phyloP scores from a whole-genome alignment of 257 asterid genomes.

The Thymus quinquecostatus region DNA sequence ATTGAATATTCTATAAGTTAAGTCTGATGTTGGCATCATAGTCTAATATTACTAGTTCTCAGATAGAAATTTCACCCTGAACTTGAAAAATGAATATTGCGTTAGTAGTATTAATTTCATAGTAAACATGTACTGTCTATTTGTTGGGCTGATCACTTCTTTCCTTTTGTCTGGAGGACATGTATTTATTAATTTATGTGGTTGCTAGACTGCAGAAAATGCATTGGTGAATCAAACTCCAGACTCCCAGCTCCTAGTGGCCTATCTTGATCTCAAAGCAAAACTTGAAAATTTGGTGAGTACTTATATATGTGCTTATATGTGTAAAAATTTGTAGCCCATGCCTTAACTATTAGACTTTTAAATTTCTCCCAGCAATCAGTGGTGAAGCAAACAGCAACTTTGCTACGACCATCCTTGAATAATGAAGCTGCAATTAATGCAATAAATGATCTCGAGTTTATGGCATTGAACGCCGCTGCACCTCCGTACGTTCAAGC shows the following conservation, averaged over 20 bases:
- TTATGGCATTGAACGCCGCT: conserved; percentile 36
- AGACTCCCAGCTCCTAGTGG: conserved; percentile 54
- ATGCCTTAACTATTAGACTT: background rate
- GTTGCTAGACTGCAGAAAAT: conserved; percentile 45
- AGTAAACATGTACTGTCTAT: background rate
- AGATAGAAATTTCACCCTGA: background rate
- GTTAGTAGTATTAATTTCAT: background rate
- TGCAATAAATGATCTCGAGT: conserved; percentile 70
- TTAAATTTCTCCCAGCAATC: conserved; percentile 54
- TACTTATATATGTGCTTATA: background rate
- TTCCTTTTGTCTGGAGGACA: background rate
- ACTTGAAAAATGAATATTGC: background rate
- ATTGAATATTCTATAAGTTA: background rate
- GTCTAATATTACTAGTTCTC: background rate
- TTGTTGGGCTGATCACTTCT: background rate
- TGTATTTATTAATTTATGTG: conserved; percentile 4
- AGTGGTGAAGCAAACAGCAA: conserved; percentile 50
- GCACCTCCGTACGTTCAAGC: conserved; percentile 26
- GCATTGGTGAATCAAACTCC: conserved; percentile 30
- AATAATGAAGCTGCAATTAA: conserved; percentile 42
- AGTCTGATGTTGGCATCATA: background rate
- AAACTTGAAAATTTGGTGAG: conserved; percentile 67
- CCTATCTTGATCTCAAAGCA: conserved; percentile 55
- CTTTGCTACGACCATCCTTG: conserved; percentile 56
- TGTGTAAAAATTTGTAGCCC: conserved; percentile 1